A percentile compares a stretch with the other conserved stretches of the same genome.
phyloP scores from a whole-genome alignment of 1,284 basidiomycete genomes.

The Neotropicomus parvogracilis region DNA sequence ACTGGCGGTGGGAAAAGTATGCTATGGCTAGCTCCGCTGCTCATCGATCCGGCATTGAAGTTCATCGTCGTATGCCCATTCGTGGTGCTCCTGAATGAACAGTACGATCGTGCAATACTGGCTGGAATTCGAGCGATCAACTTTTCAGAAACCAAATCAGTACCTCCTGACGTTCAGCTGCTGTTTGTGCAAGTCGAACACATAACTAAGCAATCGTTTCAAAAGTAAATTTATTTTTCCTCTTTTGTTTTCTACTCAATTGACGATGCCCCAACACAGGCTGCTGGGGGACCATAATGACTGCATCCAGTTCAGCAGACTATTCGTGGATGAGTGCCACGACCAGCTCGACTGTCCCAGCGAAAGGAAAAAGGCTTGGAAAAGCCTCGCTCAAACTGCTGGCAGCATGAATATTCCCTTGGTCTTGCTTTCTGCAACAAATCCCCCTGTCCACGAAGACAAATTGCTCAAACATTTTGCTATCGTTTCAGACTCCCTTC shows the following conservation, averaged over 20 bases:
- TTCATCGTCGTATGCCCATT: slow-evolving; percentile 12
- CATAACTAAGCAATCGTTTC: too few species aligned
- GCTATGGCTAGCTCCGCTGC: slow-evolving; percentile 2
- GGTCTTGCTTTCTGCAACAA: slow-evolving; percentile 5
- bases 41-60: background rate
- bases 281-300: too few species aligned
- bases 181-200: slow-evolving; percentile 16
- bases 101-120: background rate
- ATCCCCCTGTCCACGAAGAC: background rate
- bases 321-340: slow-evolving; percentile 8
- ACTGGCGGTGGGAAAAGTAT: slow-evolving; percentile 13
- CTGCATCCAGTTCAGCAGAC: too few species aligned
- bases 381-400: slow-evolving; percentile 3
- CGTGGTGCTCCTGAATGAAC: slow-evolving; percentile 3
- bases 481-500: too few species aligned
- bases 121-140: background rate
- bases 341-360: slow-evolving; percentile 2
- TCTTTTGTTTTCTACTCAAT: too few species aligned
- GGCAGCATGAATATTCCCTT: too few species aligned
- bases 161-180: background rate
- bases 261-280: too few species aligned
- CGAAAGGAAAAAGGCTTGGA: slow-evolving; percentile 2
- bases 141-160: background rate
- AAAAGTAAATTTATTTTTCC: too few species aligned
- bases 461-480: too few species aligned